Evolutionary conservation across 208 protist species (phyloP).

Genomic region (Zelonia costaricensis): DNA sequence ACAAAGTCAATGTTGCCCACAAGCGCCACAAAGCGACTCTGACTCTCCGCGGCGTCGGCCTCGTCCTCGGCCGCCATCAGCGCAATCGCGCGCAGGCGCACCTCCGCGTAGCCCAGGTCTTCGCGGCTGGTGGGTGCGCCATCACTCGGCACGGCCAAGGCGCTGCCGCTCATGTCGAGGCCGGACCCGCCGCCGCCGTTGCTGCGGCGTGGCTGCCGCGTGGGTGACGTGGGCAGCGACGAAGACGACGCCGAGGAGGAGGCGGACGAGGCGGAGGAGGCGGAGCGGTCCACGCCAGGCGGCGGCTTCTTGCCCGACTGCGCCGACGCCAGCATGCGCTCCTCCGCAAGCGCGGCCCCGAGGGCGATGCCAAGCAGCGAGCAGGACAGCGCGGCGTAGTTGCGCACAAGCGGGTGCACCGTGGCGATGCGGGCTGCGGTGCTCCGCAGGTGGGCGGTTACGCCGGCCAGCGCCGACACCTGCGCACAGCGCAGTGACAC

Average conservation of each 20-base stretch:
- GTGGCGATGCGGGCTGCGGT: slow-evolving; percentile 33
- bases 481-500: slow-evolving; percentile 51
- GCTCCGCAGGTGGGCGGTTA: slow-evolving; percentile 20
- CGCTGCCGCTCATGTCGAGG: too few species aligned
- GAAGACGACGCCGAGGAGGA: slow-evolving; percentile 10
- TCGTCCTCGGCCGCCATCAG: slow-evolving; percentile 59
- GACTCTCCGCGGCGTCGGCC: slow-evolving; percentile 58
- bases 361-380: slow-evolving; percentile 29
- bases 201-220: too few species aligned
- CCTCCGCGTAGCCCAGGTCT: slow-evolving; percentile 14
- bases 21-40: slow-evolving; percentile 58
- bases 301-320: slow-evolving; percentile 1
- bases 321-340: slow-evolving; percentile 17
- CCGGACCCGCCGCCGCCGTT: too few species aligned
- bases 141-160: too few species aligned
- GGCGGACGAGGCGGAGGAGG: not conserved
- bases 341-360: slow-evolving; percentile 23
- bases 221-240: not conserved
- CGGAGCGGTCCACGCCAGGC: not conserved
- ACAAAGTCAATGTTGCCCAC: slow-evolving; percentile 70
- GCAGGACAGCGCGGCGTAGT: slow-evolving; percentile 25
- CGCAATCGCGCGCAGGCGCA: slow-evolving; percentile 47
- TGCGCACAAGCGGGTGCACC: slow-evolving; percentile 63
- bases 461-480: slow-evolving; percentile 12
- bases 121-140: not conserved